These are phyloP conservation scores for Amanita brunnescens DNA, from an alignment of 768 basidiomycete species.

Conservation along the genomic window DNA sequence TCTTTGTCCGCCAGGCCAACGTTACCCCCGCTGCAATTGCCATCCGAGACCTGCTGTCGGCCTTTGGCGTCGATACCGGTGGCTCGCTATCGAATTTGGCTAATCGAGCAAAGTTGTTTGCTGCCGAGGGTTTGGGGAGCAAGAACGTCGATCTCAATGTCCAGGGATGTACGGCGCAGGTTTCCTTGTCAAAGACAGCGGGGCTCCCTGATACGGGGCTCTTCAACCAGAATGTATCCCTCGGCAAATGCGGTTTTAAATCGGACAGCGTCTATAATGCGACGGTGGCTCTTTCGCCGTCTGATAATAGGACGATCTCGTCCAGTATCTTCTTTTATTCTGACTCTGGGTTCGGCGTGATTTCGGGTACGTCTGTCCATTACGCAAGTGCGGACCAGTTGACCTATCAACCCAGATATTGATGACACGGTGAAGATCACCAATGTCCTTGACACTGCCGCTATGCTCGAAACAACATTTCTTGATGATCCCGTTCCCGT, in stretches of 20 bases:
- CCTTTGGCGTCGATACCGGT: constrained; percentile 23
- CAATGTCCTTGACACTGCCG: constrained; percentile 26
- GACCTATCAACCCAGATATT: constrained; percentile 21
- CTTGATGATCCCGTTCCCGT: constrained; percentile 31
- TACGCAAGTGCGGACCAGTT: background rate
- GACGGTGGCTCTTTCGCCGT: constrained; percentile 7
- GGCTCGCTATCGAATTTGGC: constrained; percentile 18
- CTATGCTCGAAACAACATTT: constrained; percentile 27
- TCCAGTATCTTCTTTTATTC: constrained; percentile 26
- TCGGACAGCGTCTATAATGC: constrained; percentile 10
- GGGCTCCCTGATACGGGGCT: constrained; percentile 25
- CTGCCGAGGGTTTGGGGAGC: constrained; percentile 22
- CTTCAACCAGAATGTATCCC: constrained; percentile 21
- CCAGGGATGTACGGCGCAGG: constrained; percentile 21
- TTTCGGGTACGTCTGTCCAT: constrained; percentile 26
- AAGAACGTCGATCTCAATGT: constrained; percentile 25
- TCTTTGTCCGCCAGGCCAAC: constrained; percentile 23
- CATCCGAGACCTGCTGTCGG: constrained; percentile 16
- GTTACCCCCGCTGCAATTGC: constrained; percentile 15
- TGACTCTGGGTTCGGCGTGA: constrained; percentile 31
- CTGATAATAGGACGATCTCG: background rate
- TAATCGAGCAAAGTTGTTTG: constrained; percentile 25
- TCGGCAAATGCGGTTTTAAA: constrained; percentile 21
- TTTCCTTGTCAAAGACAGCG: constrained; percentile 21
- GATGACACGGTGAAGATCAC: constrained; percentile 38